A percentile compares a stretch with the other conserved stretches of the same genome.
phyloP scores from a whole-genome alignment of 805 yeast species.

The Candida michaelii region DNA sequence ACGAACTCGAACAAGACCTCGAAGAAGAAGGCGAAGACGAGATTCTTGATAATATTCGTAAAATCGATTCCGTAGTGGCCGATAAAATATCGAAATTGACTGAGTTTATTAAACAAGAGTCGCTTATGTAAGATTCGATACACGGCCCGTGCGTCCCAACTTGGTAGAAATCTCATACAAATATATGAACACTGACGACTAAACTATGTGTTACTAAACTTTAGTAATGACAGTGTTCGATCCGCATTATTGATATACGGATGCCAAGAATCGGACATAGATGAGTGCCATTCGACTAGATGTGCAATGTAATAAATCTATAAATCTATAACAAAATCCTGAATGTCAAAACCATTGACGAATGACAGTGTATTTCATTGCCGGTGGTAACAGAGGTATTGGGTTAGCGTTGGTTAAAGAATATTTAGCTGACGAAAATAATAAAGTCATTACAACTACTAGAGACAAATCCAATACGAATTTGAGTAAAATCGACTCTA shows the following conservation, averaged over 20 bases:
- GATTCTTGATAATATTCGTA: conserved; percentile 7
- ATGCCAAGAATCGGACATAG: no score
- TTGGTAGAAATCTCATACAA: no score
- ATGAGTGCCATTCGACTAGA: no score
- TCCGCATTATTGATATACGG: no score
- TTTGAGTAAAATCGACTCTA: not conserved
- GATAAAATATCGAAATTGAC: conserved; percentile 27
- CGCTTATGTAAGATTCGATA: conserved; percentile 13
- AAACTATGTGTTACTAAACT: no score
- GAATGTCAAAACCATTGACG: no score
- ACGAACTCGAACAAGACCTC: conserved; percentile 13
- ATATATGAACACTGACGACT: no score
- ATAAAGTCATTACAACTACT: conserved; percentile 3
- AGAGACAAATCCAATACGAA: not conserved
- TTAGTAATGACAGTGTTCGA: no score
- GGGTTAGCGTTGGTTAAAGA: not conserved
- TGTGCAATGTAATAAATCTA: no score
- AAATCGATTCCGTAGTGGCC: conserved; percentile 24
- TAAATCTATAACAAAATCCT: no score
- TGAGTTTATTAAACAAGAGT: conserved; percentile 41
- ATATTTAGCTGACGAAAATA: not conserved
- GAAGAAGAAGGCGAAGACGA: conserved; percentile 17
- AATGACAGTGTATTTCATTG: conserved; percentile 1
- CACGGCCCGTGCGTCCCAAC: no score
- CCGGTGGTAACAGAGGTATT: conserved; percentile 2